Percentiles rank a stretch among this genome's conserved stretches.
phyloP scores from a whole-genome alignment of 2,329 filamentous ascomycete species.

The Trichoderma sp. region DNA sequence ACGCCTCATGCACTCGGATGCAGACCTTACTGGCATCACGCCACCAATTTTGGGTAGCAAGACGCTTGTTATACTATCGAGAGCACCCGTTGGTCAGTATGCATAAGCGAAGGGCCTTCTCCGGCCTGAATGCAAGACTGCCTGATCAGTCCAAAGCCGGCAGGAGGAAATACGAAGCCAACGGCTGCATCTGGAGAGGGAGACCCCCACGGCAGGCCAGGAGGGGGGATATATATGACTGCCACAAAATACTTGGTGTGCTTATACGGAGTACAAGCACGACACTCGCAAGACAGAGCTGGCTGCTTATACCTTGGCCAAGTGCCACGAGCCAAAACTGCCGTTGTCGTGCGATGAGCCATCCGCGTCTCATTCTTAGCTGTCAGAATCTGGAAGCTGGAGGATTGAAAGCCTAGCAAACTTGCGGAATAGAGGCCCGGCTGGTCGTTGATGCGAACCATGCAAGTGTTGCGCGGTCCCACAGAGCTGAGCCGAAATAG shows the following conservation, averaged over 20 bases:
- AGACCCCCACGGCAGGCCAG: neutral
- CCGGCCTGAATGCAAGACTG: neutral
- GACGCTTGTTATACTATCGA: neutral
- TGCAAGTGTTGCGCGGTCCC: neutral
- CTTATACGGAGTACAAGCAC: neutral
- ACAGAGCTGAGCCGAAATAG: neutral
- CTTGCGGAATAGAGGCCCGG: neutral
- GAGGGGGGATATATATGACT: neutral
- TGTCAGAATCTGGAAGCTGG: neutral
- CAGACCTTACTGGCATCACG: neutral
- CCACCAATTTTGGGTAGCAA: neutral
- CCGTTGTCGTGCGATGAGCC: neutral
- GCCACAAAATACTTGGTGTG: neutral
- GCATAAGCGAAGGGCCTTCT: slow-evolving; percentile 10
- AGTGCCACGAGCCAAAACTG: neutral
- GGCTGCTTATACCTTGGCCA: neutral
- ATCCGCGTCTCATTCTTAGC: neutral
- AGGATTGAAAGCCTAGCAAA: neutral
- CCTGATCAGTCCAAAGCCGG: neutral
- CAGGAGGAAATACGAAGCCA: neutral
- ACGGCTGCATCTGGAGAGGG: neutral
- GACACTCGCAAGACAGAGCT: neutral
- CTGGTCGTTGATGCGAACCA: neutral
- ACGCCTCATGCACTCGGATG: neutral
- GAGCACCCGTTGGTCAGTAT: neutral